Evolutionary conservation across 305 asterid species (phyloP), one percentile per base, ranked within the genome.

Genomic region (Rubia balearica): DNA sequence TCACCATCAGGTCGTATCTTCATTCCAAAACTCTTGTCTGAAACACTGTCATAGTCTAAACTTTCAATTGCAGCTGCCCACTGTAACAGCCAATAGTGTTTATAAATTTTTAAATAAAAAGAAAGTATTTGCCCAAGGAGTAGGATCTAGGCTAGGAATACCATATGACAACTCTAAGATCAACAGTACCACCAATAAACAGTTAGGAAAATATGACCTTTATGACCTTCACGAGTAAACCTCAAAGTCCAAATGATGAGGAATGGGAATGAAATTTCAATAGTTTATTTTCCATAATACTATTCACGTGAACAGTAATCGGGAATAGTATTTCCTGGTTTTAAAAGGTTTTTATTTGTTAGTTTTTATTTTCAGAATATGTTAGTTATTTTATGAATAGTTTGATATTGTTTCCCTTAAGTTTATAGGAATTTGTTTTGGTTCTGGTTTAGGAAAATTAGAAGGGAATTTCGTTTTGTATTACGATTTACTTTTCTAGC

Each of bases 1-100:
- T 94, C 99, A 51, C 99, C 99, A 86, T 94, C 96, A 65, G 99
- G 99, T 77, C 97, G 86, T 76, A 89, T 92, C 69, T 86, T 94
- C 97, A 94, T 91, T 60, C 99, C 99, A 78, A 94, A 91, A 85
- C 96, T 87, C 85, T 88, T 85, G 83, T 94, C 98, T 45, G 98
- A 86, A 61, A 78, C 81, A 80, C 96, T 94, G 81, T 89, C 96
- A 73, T 89, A 94, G 63, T 91, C 96, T 74, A 94, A 78, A 78
- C 83, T 88, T 81, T 94, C 99, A 77, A 94, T 88, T 75, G 97
- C 97, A 81, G 77, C 97, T 33, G 99, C 99, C 99, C 99, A 94
- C 99, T 94, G 89, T 85, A 57, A 77, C 63, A 51, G 64, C 9
- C 30, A 12, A 60, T 42, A 57, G 16, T 42, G 14, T 36, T 73